Evolutionary conservation across 345 rosid genomes (phyloP).

Genomic region (Salix dunnii): DNA sequence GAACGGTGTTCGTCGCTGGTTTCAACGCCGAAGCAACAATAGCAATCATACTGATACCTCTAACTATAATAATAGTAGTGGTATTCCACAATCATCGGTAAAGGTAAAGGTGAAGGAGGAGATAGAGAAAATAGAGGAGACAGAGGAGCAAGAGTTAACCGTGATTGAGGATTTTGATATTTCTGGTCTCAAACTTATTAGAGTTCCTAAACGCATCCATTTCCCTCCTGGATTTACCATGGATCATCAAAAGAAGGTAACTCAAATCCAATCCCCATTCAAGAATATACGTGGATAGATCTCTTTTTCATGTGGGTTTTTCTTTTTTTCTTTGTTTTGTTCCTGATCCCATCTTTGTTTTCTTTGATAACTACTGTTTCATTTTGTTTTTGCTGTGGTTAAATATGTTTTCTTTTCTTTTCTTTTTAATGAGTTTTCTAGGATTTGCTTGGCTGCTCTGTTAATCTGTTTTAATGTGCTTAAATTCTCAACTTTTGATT

Average conservation of each 20-base stretch:
- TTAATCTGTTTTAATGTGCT: neutral
- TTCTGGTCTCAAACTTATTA: conserved; percentile 42
- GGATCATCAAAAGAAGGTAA: conserved; percentile 81
- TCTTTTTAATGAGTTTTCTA: neutral
- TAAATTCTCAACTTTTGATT: neutral
- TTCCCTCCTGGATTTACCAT: conserved; percentile 32
- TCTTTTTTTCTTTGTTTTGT: neutral
- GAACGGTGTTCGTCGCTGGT: conserved; percentile 92
- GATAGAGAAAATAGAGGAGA: conserved; percentile 14
- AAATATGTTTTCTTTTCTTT: neutral
- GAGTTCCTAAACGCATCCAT: conserved; percentile 55
- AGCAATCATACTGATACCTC: conserved; percentile 5
- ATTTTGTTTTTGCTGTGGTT: neutral
- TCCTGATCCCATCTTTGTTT: neutral
- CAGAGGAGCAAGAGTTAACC: conserved; percentile 20
- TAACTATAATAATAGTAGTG: conserved; percentile 16
- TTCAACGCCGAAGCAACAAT: conserved; percentile 47
- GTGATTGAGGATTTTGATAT: conserved; percentile 50
- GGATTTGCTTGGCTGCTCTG: conserved; percentile 3
- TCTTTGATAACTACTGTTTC: neutral
- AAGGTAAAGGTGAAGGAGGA: conserved; percentile 2
- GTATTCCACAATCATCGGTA: conserved; percentile 36
- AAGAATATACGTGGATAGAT: neutral
- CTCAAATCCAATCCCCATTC: neutral
- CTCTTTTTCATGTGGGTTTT: neutral